Evolutionary conservation across 805 yeast species (phyloP).

Genomic region (Candida morakotiae): DNA sequence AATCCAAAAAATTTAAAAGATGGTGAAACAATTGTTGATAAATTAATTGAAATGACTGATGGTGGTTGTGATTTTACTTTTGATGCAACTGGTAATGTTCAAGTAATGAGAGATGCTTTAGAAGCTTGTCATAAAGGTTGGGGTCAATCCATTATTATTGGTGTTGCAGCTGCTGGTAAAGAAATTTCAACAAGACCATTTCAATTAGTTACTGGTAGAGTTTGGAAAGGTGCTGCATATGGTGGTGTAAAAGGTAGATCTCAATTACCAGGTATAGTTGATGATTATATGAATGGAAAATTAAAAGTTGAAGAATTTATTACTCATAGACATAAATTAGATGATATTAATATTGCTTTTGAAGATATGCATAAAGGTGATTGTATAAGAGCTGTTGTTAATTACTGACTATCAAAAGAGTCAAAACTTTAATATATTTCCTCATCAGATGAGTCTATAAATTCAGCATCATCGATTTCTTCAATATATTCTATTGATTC

Average conservation of each 20-base stretch:
- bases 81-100: constrained; percentile 96
- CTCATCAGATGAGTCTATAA: constrained; percentile 10
- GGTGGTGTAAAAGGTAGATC: constrained; percentile 99
- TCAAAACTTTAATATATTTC: constrained; percentile 6
- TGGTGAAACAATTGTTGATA: constrained; percentile 74
- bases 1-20: constrained; percentile 74
- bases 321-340: constrained; percentile 81
- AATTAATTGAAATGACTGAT: constrained; percentile 84
- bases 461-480: constrained; percentile 54
- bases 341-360: constrained; percentile 81
- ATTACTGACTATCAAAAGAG: constrained; percentile 25
- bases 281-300: constrained; percentile 75
- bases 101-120: constrained; percentile 93
- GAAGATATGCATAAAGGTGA: constrained; percentile 93
- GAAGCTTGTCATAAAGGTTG: constrained; percentile 99
- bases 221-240: constrained; percentile 98
- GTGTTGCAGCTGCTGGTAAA: constrained; percentile 98
- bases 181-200: constrained; percentile 97
- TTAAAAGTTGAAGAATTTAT: constrained; percentile 90
- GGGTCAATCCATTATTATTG: constrained; percentile 94
- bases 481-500: constrained; percentile 68
- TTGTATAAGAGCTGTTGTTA: constrained; percentile 88
- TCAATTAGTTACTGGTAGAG: constrained; percentile 98
- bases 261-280: constrained; percentile 87
- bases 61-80: constrained; percentile 97